phyloP scores from a whole-genome alignment of 1,139 yeast species.

The Taiozyma sp. region DNA sequence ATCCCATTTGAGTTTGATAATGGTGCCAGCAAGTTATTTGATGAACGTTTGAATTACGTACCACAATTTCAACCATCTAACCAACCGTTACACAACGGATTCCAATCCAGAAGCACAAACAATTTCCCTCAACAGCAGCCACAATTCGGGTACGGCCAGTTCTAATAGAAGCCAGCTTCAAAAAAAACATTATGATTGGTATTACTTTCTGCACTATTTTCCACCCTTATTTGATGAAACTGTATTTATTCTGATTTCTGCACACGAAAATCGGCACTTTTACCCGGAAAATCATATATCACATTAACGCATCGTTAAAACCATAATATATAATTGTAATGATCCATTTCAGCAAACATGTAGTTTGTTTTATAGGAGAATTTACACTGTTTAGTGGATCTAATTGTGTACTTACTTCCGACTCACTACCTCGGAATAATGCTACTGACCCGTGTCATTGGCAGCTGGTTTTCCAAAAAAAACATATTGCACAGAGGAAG shows the following conservation, averaged over 20 bases:
- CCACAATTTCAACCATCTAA: constrained; percentile 1
- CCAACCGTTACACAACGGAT: not conserved
- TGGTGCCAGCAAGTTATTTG: not conserved
- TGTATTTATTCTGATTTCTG: not conserved
- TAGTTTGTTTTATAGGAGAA: not conserved
- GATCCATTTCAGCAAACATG: not conserved
- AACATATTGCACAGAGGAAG: not conserved
- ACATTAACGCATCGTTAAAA: not conserved
- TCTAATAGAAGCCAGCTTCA: not conserved
- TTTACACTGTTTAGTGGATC: not conserved
- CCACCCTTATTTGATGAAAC: not conserved
- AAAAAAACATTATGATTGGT: not conserved
- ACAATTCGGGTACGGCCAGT: not conserved
- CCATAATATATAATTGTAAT: not conserved
- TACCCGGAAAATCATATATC: not conserved
- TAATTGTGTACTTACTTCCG: not conserved
- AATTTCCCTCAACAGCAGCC: not conserved
- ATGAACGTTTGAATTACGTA: not conserved
- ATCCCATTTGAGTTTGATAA: not conserved
- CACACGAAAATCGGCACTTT: not conserved
- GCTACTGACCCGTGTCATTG: not conserved
- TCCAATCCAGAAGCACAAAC: not conserved
- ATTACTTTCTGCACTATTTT: not conserved
- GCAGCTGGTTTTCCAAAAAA: not conserved
- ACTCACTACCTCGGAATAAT: not conserved